Conservation (phyloP, 192 early-diverging fungal species). For the Allomyces arbusculus region DNA sequence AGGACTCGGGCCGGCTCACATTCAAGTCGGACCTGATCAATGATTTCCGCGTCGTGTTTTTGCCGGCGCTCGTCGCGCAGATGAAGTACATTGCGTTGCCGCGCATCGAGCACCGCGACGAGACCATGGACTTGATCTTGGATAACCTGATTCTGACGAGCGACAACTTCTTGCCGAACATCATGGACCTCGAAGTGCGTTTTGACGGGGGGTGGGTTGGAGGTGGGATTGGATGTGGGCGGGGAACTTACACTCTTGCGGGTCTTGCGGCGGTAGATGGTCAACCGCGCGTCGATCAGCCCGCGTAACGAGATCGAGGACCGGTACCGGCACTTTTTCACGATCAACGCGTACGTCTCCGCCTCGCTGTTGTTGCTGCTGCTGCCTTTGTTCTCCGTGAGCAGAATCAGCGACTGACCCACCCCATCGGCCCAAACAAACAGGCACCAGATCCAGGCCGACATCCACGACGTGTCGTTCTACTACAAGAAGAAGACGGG, state of each 20-base stretch:
- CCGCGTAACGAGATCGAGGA: not conserved
- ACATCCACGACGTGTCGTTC: slow-evolving; percentile 34
- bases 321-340: not conserved
- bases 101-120: slow-evolving; percentile 7
- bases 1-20: not conserved
- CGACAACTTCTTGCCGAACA: slow-evolving; percentile 8
- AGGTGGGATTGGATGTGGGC: too few species aligned
- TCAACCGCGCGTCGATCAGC: not conserved
- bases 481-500: slow-evolving; percentile 29
- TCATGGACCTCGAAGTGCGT: slow-evolving; percentile 6
- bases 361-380: too few species aligned
- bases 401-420: too few species aligned
- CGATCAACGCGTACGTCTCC: not conserved
- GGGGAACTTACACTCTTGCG: too few species aligned
- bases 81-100: slow-evolving; percentile 7
- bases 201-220: too few species aligned
- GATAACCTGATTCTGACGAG: slow-evolving; percentile 5
- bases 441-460: slow-evolving; percentile 15
- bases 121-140: slow-evolving; percentile 4
- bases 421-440: too few species aligned
- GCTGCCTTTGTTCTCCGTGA: too few species aligned
- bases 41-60: slow-evolving; percentile 2
- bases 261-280: too few species aligned
- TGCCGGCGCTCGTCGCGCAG: slow-evolving; percentile 4
- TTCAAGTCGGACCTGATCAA: slow-evolving; percentile 6